These are phyloP conservation scores for Neoboletus magnificus DNA, from an alignment of 768 basidiomycete genomes.

Conservation along the genomic window DNA sequence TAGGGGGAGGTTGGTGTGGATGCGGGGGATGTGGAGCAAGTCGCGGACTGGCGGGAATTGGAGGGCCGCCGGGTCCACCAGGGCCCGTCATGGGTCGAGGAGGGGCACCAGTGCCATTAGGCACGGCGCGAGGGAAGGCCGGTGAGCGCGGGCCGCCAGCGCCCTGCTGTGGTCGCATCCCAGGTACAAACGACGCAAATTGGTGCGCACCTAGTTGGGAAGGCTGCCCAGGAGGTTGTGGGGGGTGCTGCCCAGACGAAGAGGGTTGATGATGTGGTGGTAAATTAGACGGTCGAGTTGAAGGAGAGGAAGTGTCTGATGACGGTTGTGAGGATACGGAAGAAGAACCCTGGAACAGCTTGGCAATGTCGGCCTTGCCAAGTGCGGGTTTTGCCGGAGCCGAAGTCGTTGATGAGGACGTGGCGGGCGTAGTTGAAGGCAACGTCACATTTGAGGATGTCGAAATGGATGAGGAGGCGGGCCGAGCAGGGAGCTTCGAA, in stretches of 20 bases:
- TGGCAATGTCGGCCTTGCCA: constrained; percentile 38
- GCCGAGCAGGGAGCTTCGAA: constrained; percentile 31
- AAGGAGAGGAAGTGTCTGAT: constrained; percentile 57
- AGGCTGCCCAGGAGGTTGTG: constrained; percentile 36
- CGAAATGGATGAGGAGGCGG: constrained; percentile 19
- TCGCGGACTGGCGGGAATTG: constrained; percentile 61
- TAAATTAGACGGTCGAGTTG: constrained; percentile 49
- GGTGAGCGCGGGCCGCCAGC: constrained; percentile 64
- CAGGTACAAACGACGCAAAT: constrained; percentile 49
- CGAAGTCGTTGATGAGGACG: constrained; percentile 35
- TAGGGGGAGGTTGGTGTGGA: constrained; percentile 53
- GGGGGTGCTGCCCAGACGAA: constrained; percentile 35
- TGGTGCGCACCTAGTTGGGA: constrained; percentile 44
- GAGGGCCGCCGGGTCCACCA: constrained; percentile 53
- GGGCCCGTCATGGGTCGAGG: constrained; percentile 48
- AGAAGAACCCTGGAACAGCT: constrained; percentile 39
- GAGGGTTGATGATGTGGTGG: constrained; percentile 44
- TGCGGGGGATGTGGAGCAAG: constrained; percentile 47
- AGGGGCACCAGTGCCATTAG: constrained; percentile 51
- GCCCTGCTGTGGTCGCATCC: constrained; percentile 44
- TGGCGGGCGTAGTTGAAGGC: constrained; percentile 31
- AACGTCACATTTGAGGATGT: constrained; percentile 27
- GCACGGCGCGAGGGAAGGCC: constrained; percentile 56
- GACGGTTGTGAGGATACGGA: constrained; percentile 45
- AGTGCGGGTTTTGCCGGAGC: constrained; percentile 32